These are phyloP conservation scores for Halophytophthora polymorphica DNA, from an alignment of 352 stramenopile genomes.

Conservation along the genomic window DNA sequence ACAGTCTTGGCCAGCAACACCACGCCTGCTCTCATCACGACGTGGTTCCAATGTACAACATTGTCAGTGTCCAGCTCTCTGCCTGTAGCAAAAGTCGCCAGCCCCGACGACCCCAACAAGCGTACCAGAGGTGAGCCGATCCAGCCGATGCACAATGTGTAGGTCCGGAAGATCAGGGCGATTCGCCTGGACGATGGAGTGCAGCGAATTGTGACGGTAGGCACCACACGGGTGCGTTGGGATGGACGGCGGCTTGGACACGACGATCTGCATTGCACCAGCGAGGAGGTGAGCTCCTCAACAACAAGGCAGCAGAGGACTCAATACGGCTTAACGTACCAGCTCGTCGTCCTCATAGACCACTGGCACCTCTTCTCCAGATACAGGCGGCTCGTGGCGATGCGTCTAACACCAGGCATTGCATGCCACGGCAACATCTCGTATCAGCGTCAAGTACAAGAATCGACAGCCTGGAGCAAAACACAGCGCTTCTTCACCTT, in stretches of 20 bases:
- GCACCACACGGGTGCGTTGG: conserved; percentile 94
- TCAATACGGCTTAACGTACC: conserved; percentile 23
- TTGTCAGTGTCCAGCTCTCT: conserved; percentile 2
- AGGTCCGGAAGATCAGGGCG: conserved; percentile 71
- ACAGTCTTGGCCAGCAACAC: conserved; percentile 82
- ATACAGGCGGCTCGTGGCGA: conserved; percentile 95
- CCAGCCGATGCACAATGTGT: conserved; percentile 93
- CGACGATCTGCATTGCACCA: conserved; percentile 50
- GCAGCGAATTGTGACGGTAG: conserved; percentile 95
- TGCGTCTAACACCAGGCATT: conserved; percentile 62
- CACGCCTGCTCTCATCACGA: conserved; percentile 35
- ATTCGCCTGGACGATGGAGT: conserved; percentile 69
- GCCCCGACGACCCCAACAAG: not conserved
- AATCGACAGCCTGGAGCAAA: not conserved
- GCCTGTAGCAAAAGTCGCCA: not conserved
- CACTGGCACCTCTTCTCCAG: conserved; percentile 72
- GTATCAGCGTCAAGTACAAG: conserved; percentile 1
- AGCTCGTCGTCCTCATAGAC: conserved; percentile 76
- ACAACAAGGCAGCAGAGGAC: not conserved
- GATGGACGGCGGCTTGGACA: conserved; percentile 91
- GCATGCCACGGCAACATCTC: not conserved
- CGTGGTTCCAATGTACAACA: not conserved
- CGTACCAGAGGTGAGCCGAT: conserved; percentile 93
- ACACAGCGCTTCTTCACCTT: conserved; percentile 34
- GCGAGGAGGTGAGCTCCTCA: conserved; percentile 3